phyloP scores from a whole-genome alignment of 805 yeast species.

The Myxozyma neotropica region DNA sequence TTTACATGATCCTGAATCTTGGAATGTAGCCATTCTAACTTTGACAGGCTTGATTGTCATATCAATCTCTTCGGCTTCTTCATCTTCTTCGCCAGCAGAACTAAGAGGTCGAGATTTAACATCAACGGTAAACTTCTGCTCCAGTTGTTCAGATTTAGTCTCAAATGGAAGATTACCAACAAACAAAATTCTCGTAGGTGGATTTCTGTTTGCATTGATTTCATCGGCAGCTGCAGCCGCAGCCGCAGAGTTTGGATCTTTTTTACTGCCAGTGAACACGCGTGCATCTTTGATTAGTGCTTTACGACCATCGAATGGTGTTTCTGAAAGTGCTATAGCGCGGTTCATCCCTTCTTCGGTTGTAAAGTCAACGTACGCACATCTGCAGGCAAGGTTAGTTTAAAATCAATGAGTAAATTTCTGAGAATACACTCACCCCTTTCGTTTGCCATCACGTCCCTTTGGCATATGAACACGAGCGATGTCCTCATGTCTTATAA shows the following conservation, averaged over 20 bases:
- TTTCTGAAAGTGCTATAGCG: conserved; percentile 71
- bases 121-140: conserved; percentile 84
- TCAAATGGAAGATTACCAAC: conserved; percentile 94
- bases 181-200: conserved; percentile 75
- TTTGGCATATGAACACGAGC: conserved; percentile 80
- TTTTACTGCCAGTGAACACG: conserved; percentile 61
- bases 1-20: conserved; percentile 93
- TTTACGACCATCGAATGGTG: conserved; percentile 77
- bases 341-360: conserved; percentile 60
- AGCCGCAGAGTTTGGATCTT: conserved; percentile 61
- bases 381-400: conserved; percentile 58
- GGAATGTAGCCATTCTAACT: conserved; percentile 96
- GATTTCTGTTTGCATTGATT: conserved; percentile 63
- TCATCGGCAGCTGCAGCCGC: conserved; percentile 1
- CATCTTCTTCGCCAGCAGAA: neutral
- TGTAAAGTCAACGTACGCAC: conserved; percentile 85
- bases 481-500: conserved; percentile 60
- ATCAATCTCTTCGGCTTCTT: conserved; percentile 75
- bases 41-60: conserved; percentile 75
- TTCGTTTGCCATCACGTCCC: conserved; percentile 57
- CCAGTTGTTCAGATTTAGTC: conserved; percentile 76
- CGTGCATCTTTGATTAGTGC: conserved; percentile 78
- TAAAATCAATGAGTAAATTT: neutral
- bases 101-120: conserved; percentile 63
- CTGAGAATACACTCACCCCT: conserved; percentile 35